Conservation (phyloP, 176 grass and related monocot genomes). For the Phoenix roebelenii region DNA sequence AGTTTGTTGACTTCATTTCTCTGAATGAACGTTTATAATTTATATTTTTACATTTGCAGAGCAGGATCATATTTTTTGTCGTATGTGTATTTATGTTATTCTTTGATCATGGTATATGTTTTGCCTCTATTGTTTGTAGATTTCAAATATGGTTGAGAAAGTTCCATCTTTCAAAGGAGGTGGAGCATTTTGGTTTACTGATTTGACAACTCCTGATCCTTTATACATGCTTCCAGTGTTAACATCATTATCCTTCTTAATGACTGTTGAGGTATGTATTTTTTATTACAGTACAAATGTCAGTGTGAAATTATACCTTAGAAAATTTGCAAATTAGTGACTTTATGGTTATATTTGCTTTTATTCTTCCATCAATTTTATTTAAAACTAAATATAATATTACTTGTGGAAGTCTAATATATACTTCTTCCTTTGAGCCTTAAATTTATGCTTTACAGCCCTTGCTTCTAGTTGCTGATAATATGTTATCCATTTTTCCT, state of each 20-base stretch:
- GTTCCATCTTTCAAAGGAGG: conserved; percentile 89
- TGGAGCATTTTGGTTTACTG: conserved; percentile 86
- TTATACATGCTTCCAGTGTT: conserved; percentile 66
- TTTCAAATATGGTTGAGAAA: conserved; percentile 89
- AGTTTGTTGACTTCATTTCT: conserved; percentile 18
- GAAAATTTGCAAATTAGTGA: too few species aligned
- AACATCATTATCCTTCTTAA: conserved; percentile 54
- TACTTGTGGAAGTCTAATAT: too few species aligned
- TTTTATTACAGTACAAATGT: conserved; percentile 2
- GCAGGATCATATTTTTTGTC: too few species aligned
- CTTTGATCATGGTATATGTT: too few species aligned
- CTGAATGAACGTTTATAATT: conserved; percentile 1
- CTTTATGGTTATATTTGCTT: too few species aligned
- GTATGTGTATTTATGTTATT: too few species aligned
- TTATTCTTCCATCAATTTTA: too few species aligned
- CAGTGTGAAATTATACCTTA: not conserved
- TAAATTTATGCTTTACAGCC: too few species aligned
- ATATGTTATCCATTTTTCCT: too few species aligned
- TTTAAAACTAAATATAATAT: too few species aligned
- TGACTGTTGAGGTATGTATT: conserved; percentile 71
- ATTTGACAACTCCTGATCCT: conserved; percentile 71
- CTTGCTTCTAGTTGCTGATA: too few species aligned
- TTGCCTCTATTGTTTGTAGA: conserved; percentile 31
- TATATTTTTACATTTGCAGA: not conserved
- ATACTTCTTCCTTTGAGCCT: too few species aligned